A percentile compares a stretch with the other conserved stretches of the same genome.
Conservation (phyloP, 768 basidiomycete species). For the Lactarius evosmus region DNA sequence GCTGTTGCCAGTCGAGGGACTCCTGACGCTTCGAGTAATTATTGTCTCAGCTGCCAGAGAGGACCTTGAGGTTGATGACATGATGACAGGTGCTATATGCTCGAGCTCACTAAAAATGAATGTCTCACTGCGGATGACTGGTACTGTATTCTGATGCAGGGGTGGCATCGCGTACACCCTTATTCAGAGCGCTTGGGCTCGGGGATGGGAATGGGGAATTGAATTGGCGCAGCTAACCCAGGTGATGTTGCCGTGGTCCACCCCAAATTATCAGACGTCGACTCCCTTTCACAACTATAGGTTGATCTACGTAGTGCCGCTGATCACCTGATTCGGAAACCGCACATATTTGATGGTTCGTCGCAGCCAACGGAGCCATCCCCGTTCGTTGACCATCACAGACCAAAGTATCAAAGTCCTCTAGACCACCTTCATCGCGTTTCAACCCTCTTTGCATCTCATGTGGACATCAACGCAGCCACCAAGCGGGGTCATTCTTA, state of each 20-base stretch:
- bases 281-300: conserved; percentile 60
- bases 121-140: conserved; percentile 77
- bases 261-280: conserved; percentile 70
- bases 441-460: conserved; percentile 64
- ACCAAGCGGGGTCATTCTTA: conserved; percentile 84
- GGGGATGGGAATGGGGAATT: conserved; percentile 27
- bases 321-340: conserved; percentile 48
- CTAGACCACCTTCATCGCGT: conserved; percentile 58
- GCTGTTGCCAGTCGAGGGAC: conserved; percentile 30
- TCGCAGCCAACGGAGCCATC: not conserved
- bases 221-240: conserved; percentile 48
- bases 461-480: conserved; percentile 81
- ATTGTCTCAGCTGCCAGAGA: conserved; percentile 25
- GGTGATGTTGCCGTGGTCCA: conserved; percentile 83
- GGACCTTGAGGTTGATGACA: too few species aligned
- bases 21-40: conserved; percentile 37
- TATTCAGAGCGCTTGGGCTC: not conserved
- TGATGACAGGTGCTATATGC: conserved; percentile 44
- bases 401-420: conserved; percentile 65
- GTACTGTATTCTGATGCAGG: conserved; percentile 78
- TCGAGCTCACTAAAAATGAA: conserved; percentile 55
- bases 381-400: conserved; percentile 24
- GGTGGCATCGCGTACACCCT: conserved; percentile 51
- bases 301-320: conserved; percentile 63
- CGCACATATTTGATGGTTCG: conserved; percentile 40